A percentile compares a stretch with the other conserved stretches of the same genome.
phyloP scores from a whole-genome alignment of 805 yeast genomes.

The Candida pseudofarinosa region DNA sequence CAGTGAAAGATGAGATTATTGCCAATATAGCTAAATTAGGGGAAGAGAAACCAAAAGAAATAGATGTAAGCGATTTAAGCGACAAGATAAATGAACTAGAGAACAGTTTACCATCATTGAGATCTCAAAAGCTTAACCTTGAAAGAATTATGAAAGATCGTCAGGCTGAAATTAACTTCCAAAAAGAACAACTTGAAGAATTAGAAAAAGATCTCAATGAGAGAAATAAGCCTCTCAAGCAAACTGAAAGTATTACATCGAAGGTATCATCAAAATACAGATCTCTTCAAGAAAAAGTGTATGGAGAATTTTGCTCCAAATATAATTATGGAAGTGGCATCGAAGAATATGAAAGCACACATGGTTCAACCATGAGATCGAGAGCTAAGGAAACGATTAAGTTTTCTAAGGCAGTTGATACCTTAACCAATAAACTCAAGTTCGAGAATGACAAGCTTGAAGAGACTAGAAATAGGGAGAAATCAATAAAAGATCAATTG shows the following conservation, averaged over 20 bases:
- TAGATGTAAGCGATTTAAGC: constrained; percentile 52
- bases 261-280: constrained; percentile 14
- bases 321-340: constrained; percentile 52
- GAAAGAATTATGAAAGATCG: constrained; percentile 45
- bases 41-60: constrained; percentile 49
- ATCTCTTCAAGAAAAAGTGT: constrained; percentile 42
- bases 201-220: constrained; percentile 15
- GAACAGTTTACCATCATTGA: constrained; percentile 39
- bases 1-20: constrained; percentile 46
- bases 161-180: constrained; percentile 50
- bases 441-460: constrained; percentile 61
- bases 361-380: constrained; percentile 54
- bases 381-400: constrained; percentile 60
- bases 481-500: constrained; percentile 38
- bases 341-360: constrained; percentile 65
- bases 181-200: constrained; percentile 22
- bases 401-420: constrained; percentile 56
- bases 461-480: constrained; percentile 47
- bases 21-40: constrained; percentile 48
- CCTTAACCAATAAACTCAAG: constrained; percentile 54
- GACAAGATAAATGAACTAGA: constrained; percentile 41
- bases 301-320: constrained; percentile 49
- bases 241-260: constrained; percentile 18
- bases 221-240: constrained; percentile 11
- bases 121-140: constrained; percentile 41